A percentile compares a stretch with the other conserved stretches of the same genome.
Conservation (phyloP, 2,329 filamentous ascomycete species). For the Cladosporium sp. region DNA sequence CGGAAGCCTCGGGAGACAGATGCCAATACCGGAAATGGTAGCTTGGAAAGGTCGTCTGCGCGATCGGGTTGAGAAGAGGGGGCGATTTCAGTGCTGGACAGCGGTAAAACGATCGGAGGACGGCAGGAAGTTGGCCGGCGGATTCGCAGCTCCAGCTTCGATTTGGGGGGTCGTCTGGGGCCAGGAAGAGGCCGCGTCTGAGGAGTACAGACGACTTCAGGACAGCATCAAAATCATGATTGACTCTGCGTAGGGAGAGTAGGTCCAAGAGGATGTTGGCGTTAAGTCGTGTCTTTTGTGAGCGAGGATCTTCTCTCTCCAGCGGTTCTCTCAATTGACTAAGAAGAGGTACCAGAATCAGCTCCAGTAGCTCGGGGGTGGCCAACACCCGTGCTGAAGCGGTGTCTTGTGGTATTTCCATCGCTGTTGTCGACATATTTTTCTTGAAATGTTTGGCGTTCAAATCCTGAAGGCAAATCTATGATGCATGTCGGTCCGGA, state of each 20-base stretch:
- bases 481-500: no score
- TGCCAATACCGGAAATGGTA: conserved; percentile 24
- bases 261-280: conserved; percentile 13
- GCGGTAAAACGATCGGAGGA: conserved; percentile 8
- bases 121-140: conserved; percentile 6
- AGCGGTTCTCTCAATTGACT: conserved; percentile 12
- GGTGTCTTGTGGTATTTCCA: no score
- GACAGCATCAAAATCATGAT: conserved; percentile 17
- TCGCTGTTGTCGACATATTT: background rate
- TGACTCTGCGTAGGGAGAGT: conserved; percentile 16
- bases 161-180: conserved; percentile 8
- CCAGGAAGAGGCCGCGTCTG: conserved; percentile 19
- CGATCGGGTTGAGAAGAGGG: conserved; percentile 20
- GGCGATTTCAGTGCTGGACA: conserved; percentile 8
- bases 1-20: conserved; percentile 14
- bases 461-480: background rate
- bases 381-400: conserved; percentile 15
- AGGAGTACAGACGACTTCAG: conserved; percentile 16
- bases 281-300: conserved; percentile 16
- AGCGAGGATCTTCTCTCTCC: conserved; percentile 21
- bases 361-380: conserved; percentile 22
- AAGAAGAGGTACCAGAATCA: conserved; percentile 16
- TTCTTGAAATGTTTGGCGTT: background rate
- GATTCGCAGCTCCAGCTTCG: conserved; percentile 11
- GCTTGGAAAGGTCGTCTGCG: conserved; percentile 19